Conservation (phyloP, 2,329 filamentous ascomycete species). For the Furcasterigmium sp. region DNA sequence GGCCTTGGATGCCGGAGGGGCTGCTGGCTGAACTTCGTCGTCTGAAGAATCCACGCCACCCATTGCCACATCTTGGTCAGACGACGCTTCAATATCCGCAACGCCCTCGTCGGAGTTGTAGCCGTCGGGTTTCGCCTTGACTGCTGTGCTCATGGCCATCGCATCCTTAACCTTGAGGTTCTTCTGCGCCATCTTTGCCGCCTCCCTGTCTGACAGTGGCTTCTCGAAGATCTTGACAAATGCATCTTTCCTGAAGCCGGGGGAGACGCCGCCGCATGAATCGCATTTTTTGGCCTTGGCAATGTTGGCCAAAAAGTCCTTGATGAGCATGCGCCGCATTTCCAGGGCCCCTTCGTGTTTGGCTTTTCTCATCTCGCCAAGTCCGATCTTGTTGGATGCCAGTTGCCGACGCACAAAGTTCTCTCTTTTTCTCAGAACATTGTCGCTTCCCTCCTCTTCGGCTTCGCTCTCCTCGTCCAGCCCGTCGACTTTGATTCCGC, state of each 20-base stretch:
- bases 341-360: conserved; percentile 84
- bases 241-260: conserved; percentile 80
- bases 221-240: conserved; percentile 94
- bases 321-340: conserved; percentile 69
- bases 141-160: conserved; percentile 51
- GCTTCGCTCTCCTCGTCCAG: conserved; percentile 52
- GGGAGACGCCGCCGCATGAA: conserved; percentile 65
- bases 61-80: conserved; percentile 36
- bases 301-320: conserved; percentile 75
- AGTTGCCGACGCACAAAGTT: conserved; percentile 71
- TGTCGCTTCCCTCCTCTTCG: conserved; percentile 59
- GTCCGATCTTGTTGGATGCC: conserved; percentile 40
- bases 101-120: conserved; percentile 63
- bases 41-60: conserved; percentile 31
- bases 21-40: conserved; percentile 31
- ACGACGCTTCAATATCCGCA: conserved; percentile 56
- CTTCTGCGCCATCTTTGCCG: conserved; percentile 67
- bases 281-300: conserved; percentile 65
- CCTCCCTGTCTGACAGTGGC: conserved; percentile 67
- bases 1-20: conserved; percentile 25
- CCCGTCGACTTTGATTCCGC: conserved; percentile 34
- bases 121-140: conserved; percentile 28
- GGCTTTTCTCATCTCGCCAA: conserved; percentile 46
- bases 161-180: conserved; percentile 66
- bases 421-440: conserved; percentile 45